Base-by-base conservation (phyloP, 306 rosid species). In the Ormosia semicastrata region DNA sequence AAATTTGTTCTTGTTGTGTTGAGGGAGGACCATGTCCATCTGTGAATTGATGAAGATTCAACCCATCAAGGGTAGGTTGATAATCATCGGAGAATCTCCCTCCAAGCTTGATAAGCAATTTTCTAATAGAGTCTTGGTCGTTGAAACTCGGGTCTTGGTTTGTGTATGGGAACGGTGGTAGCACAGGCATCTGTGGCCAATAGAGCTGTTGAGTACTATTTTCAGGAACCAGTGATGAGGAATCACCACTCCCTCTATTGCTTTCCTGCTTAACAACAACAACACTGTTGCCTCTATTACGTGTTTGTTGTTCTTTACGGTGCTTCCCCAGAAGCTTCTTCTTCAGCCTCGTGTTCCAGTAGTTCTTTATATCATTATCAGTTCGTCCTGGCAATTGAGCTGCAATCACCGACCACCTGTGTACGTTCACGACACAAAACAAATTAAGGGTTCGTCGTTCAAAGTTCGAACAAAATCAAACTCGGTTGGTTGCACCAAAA, bases 291-390 rank as follows among this genome's bases (percentile, higher is more conserved):
- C 68, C 83, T 64, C 76, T 82, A n/a, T 8, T 74, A 8, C 90
- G 94, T 68, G 87, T 77, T 44, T 83, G 84, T 13, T 71, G 91
- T 47, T 89, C 91, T 62, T 88, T 92, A 7, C 97, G 89, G 34
- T 92, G 94, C 89, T 89, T 94, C 4, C 97, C 98, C 32, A 92
- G 83, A 67, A 94, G 89, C 87, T 90, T 94, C 83, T 92, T 94
- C 90, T 92, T 94, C 89, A 94, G 89, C 83, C 87, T 94, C 7
- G 98, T 94, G 89, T 94, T 94, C 98, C 98, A 94, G 63, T 94
- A 94, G 77, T 94, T 94, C 91, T 94, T 94, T 73, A 94, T 94
- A 76, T 94, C 98, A 50, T 94, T 94, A 63, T 94, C 98, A 0
- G 98, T 94, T 86, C 98, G 57, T 81, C 97, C 98, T 0, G 97